Conservation (phyloP, 768 basidiomycete genomes). For the Kwoniella mangroviensis region DNA sequence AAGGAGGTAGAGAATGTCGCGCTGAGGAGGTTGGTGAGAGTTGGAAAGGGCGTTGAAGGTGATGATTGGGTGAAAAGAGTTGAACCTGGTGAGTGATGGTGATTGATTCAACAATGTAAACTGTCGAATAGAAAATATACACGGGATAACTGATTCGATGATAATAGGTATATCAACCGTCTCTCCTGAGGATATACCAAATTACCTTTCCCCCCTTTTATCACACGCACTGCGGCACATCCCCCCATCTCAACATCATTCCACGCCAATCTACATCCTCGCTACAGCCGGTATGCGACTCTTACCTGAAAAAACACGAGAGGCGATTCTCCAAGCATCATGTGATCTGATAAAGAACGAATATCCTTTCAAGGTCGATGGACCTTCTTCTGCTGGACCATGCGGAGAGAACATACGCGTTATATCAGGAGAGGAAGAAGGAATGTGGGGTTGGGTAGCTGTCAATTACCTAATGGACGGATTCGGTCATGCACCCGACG, state of each 20-base stretch:
- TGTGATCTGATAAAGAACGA: slow-evolving; percentile 76
- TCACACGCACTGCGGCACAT: slow-evolving; percentile 79
- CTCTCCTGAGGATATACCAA: slow-evolving; percentile 71
- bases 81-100: slow-evolving; percentile 76
- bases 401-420: slow-evolving; percentile 92
- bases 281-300: slow-evolving; percentile 98
- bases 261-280: slow-evolving; percentile 89
- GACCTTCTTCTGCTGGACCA: slow-evolving; percentile 69
- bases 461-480: slow-evolving; percentile 99
- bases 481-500: slow-evolving; percentile 63
- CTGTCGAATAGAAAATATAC: too few relatives aligned
- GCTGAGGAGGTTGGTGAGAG: slow-evolving; percentile 68
- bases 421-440: slow-evolving; percentile 97
- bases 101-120: background rate
- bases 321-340: slow-evolving; percentile 71
- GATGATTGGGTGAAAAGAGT: slow-evolving; percentile 89
- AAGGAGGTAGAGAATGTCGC: slow-evolving; percentile 52
- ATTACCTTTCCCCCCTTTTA: slow-evolving; percentile 80
- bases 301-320: slow-evolving; percentile 70
- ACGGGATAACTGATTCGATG: too few relatives aligned
- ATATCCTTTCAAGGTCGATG: slow-evolving; percentile 78
- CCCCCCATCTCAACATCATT: slow-evolving; percentile 79
- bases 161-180: slow-evolving; percentile 82
- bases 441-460: slow-evolving; percentile 97
- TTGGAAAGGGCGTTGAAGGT: slow-evolving; percentile 88